A percentile compares a stretch with the other conserved stretches of the same genome.
Conservation (phyloP, 2,329 filamentous ascomycete species). For the Boeremia exigua region DNA sequence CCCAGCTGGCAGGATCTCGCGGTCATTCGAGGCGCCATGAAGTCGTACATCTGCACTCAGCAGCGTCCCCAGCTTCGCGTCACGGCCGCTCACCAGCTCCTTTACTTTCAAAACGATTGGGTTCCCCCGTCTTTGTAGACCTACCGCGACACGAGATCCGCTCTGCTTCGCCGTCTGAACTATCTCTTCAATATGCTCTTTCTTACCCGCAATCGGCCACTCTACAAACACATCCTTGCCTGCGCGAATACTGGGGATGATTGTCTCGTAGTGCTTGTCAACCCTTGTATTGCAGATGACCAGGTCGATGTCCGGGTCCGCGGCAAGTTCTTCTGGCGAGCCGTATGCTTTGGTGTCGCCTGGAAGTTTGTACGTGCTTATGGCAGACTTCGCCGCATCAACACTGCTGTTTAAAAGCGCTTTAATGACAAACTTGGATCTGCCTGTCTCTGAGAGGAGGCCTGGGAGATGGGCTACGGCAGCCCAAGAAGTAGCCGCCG, state of each 20-base stretch:
- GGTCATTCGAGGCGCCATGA: slow-evolving; percentile 16
- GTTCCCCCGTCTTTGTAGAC: slow-evolving; percentile 53
- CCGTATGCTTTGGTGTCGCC: slow-evolving; percentile 53
- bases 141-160: slow-evolving; percentile 53
- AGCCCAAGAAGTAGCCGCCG: slow-evolving; percentile 62
- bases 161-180: slow-evolving; percentile 47
- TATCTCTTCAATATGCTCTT: slow-evolving; percentile 31
- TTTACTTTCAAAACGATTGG: slow-evolving; percentile 52
- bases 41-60: slow-evolving; percentile 33
- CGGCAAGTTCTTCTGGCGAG: slow-evolving; percentile 51
- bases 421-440: slow-evolving; percentile 51
- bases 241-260: slow-evolving; percentile 56
- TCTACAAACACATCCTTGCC: slow-evolving; percentile 64
- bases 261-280: slow-evolving; percentile 58
- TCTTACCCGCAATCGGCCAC: slow-evolving; percentile 52
- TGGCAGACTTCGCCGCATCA: slow-evolving; percentile 50
- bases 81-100: slow-evolving; percentile 39
- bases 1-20: slow-evolving; percentile 20
- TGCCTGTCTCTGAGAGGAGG: slow-evolving; percentile 53
- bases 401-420: slow-evolving; percentile 56
- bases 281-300: slow-evolving; percentile 63
- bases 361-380: slow-evolving; percentile 48
- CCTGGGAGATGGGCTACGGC: slow-evolving; percentile 65
- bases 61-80: slow-evolving; percentile 47
- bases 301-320: slow-evolving; percentile 37